phyloP scores from a whole-genome alignment of 1,284 basidiomycete species.

The Cystobasidiaceae sp. region DNA sequence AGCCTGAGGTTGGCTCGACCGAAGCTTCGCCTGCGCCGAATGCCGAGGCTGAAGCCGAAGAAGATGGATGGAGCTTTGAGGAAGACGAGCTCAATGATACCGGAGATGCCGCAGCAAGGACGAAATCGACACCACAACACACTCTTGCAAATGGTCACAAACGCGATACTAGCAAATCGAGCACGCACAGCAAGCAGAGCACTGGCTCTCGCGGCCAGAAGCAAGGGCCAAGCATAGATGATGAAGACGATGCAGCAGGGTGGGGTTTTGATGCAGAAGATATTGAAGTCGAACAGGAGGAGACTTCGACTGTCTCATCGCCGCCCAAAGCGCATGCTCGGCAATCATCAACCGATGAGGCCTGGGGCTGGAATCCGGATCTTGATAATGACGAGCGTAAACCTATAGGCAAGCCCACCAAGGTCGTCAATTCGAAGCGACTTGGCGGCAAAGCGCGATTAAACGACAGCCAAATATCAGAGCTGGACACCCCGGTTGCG shows the following conservation, averaged over 20 bases:
- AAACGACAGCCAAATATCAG: no score
- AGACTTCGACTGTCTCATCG: not conserved
- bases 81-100: no score
- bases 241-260: not conserved
- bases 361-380: not conserved
- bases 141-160: not conserved
- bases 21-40: no score
- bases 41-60: no score
- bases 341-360: not conserved
- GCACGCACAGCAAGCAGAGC: no score
- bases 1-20: no score
- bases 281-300: not conserved
- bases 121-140: not conserved
- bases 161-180: not conserved
- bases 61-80: not conserved
- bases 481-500: no score
- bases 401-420: constrained; percentile 13
- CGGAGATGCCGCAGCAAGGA: no score
- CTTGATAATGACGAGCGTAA: not conserved
- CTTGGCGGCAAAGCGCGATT: constrained; percentile 27
- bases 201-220: no score
- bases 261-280: constrained; percentile 2
- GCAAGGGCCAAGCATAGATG: no score
- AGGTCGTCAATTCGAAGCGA: constrained; percentile 9
- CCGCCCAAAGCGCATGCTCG: not conserved